phyloP scores from a whole-genome alignment of 768 basidiomycete genomes.

The Lentinula aciculospora region DNA sequence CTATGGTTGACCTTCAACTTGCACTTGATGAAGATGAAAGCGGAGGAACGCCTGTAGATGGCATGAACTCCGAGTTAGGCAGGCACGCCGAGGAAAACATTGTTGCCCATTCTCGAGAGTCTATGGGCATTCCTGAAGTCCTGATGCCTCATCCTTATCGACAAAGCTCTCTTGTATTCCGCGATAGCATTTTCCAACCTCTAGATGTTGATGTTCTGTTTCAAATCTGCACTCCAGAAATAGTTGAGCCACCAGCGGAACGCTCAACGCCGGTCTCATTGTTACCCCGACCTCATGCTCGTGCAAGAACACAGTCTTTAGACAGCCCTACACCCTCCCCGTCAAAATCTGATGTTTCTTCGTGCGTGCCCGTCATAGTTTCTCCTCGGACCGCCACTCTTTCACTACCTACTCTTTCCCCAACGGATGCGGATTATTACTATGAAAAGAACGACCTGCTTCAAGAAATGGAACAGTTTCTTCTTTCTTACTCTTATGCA shows the following conservation, averaged over 20 bases:
- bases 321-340: neutral
- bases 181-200: neutral
- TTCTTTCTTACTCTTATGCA: constrained; percentile 2
- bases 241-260: neutral
- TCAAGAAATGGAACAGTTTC: neutral
- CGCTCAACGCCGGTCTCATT: neutral
- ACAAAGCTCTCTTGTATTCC: neutral
- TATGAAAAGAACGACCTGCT: neutral
- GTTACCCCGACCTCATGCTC: constrained; percentile 1
- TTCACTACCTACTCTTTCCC: neutral
- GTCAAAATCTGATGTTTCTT: neutral
- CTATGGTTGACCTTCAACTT: neutral
- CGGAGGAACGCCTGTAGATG: neutral
- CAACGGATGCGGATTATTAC: neutral
- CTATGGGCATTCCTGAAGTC: neutral
- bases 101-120: neutral
- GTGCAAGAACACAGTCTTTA: neutral
- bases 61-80: neutral
- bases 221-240: neutral
- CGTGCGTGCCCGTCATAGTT: neutral
- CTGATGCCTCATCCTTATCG: constrained; percentile 1
- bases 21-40: neutral
- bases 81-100: neutral
- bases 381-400: neutral
- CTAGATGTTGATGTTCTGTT: neutral